Base-by-base conservation (phyloP, 2,329 filamentous ascomycete species). In the Colletotrichum kahawae region DNA sequence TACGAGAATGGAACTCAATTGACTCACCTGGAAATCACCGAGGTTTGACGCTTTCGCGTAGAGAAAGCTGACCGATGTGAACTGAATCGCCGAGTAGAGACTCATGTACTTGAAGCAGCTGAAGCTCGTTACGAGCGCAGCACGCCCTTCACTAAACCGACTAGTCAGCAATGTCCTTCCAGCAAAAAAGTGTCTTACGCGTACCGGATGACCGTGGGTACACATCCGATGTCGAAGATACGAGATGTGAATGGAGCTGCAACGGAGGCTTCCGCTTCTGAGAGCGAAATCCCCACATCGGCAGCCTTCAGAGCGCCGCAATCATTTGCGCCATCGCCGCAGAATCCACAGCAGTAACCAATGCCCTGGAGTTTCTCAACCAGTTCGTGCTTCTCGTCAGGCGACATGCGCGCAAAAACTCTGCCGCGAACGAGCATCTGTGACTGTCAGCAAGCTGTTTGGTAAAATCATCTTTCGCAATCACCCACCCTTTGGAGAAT, bases 71-170 rank as follows among this genome's bases (percentile, higher is more conserved):
- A 99, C 97, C 1, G 95, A 95, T 9, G 95, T 98, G 87, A 99
- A 99, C 84, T 99, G 97, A 78, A 99, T 99, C n/a, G 97, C 96
- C 4, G 96, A 98, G 87, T 99, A 99, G 78, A 99, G 86, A 80
- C 95, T 97, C 97, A 99, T 99, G 85, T 98, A 99, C 87, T 98
- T 99, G 90, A 99, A 99, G 87, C 97, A 99, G 86, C 95, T 97
- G 87, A 99, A 99, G 84, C 95, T 98, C 14, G 97, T 99, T n/a
- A 98, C 96, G 38, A 99, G 90, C 38, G 97, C 95, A 24, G 96
- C 96, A 77, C 97, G 93, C 24, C 97, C 97, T 87, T 99, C 97
- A 78, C 95, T 93, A 57, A 4, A 33, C 51, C 13, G 7, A 14
- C 7, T 9, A 16, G 54, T 43, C 29, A 70, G 34, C 16, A 65